A percentile compares a stretch with the other conserved stretches of the same genome.
Conservation (phyloP, 306 rosid genomes). For the Alnus glutinosa region DNA sequence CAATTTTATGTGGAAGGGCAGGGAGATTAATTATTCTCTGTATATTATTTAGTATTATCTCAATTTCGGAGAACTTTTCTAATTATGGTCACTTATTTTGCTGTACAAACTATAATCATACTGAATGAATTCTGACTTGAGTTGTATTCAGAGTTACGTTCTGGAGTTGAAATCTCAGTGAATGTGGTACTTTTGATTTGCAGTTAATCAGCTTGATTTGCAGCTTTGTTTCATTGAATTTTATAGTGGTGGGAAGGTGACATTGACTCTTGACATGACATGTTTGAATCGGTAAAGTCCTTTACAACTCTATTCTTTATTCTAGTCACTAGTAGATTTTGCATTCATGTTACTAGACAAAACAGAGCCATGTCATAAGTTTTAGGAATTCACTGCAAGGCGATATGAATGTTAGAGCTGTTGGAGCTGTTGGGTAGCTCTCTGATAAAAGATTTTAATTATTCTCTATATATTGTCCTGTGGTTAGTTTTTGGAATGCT, state of each 20-base stretch:
- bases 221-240: constrained; percentile 65
- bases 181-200: constrained; percentile 27
- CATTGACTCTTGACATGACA: constrained; percentile 60
- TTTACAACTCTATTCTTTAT: background rate
- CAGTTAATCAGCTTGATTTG: constrained; percentile 73
- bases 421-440: background rate
- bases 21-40: background rate
- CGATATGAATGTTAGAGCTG: background rate
- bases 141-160: background rate
- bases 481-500: background rate
- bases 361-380: background rate
- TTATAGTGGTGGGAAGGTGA: constrained; percentile 51
- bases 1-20: background rate
- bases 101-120: background rate
- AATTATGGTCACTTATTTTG: constrained; percentile 15
- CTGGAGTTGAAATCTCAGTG: constrained; percentile 16
- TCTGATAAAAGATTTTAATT: no score
- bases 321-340: background rate
- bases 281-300: constrained; percentile 74
- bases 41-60: background rate
- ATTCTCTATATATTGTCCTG: no score
- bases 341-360: background rate
- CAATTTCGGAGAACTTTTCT: background rate
- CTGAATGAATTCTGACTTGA: background rate
- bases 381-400: constrained; percentile 1